Evolutionary conservation across 2,329 filamentous ascomycete species (phyloP), one percentile per base, ranked within the genome.

Genomic region (Scedosporium dehoogii): DNA sequence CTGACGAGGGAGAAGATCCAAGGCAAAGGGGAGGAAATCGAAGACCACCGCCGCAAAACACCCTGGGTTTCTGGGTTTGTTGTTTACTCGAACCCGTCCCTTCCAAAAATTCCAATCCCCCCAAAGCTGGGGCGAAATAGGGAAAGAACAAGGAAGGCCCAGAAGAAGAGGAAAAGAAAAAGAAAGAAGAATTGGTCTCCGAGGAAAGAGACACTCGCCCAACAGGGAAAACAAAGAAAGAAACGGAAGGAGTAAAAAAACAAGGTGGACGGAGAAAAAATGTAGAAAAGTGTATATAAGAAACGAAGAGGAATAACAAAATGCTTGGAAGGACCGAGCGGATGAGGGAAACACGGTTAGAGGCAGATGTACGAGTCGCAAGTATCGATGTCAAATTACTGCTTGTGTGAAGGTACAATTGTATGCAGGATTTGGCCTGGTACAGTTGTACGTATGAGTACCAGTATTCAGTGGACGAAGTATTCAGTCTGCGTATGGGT

Each of bases 21-120:
- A 58, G 60, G 60, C 55, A 62, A 55, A 27, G 63, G 62, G 53
- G 56, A 60, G 63, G 44, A 18, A 62, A 61, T 38, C 53, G 60
- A 55, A 38, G 61, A 62, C 23, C 23, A 55, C 38, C 10, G 58
- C 10, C 14, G 41, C 44, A 55, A 46, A 51, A 25, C 21, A 46
- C 46, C 16, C 33, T 42, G 16, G 59, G 59, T 12, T 29, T 23
- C 29, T 33, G 29, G 48, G 38, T 9, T 53, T 27, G 44, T 23
- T 23, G 42, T 38, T 21, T 48, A n/a, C 18, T 25, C 21, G 51
- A 14, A 14, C 12, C 51, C 51, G 33, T 38, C 33, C 33, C 33
- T 38, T 38, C 33, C 33, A 38, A 38, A 38, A 38, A 38, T 55
- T 55, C 23, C 23, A 27, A 23, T 27, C 21, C 51, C 21, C 16